Conservation (phyloP, 78 protist genomes). For the Andalucia godoyi region DNA sequence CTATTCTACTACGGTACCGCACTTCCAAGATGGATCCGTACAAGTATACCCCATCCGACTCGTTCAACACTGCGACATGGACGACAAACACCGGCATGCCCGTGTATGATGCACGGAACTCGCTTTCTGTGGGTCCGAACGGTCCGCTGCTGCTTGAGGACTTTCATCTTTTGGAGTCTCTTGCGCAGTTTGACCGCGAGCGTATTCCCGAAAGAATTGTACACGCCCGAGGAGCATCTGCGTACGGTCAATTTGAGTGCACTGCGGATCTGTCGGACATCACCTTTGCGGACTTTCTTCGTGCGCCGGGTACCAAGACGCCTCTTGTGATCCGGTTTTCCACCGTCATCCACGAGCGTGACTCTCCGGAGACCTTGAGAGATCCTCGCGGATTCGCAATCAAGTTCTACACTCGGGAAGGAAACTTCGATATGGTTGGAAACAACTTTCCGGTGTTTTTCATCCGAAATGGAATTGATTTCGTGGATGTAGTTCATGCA, state of each 20-base stretch:
- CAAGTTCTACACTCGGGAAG: constrained; percentile 74
- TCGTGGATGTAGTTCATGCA: constrained; percentile 69
- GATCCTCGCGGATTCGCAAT: constrained; percentile 75
- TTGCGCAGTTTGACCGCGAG: constrained; percentile 37
- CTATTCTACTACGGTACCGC: too few relatives aligned
- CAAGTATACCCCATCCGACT: neutral
- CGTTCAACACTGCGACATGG: neutral
- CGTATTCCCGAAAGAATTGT: constrained; percentile 66
- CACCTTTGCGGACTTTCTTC: constrained; percentile 38
- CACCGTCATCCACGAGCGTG: constrained; percentile 63
- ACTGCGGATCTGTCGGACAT: constrained; percentile 30
- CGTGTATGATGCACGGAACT: too few relatives aligned
- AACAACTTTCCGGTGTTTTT: constrained; percentile 64
- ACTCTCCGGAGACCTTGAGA: constrained; percentile 65
- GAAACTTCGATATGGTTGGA: constrained; percentile 72
- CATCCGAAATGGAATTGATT: constrained; percentile 34
- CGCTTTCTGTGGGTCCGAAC: constrained; percentile 38
- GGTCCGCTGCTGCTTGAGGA: constrained; percentile 70
- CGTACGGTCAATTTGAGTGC: constrained; percentile 53
- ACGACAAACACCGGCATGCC: too few relatives aligned
- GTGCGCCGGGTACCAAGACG: constrained; percentile 36
- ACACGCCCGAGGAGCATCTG: constrained; percentile 46
- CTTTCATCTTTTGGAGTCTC: constrained; percentile 33
- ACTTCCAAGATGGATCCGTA: neutral
- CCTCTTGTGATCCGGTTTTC: constrained; percentile 65